A percentile compares a stretch with the other conserved stretches of the same genome.
phyloP scores from a whole-genome alignment of 371 early-diverging fungal species.

The Catenaria anguillulae region DNA sequence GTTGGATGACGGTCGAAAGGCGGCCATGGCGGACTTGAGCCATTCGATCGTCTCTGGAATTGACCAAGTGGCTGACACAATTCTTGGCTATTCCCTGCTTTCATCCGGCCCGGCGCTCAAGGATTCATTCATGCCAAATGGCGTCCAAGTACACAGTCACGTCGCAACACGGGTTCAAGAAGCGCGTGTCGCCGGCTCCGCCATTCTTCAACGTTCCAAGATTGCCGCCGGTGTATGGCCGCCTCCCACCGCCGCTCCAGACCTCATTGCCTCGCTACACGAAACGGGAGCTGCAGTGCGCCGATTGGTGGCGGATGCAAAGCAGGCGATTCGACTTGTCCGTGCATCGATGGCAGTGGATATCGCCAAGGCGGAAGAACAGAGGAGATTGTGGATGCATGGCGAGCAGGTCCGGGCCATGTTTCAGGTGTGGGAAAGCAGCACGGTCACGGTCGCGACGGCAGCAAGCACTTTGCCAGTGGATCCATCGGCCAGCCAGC shows the following conservation, averaged over 20 bases:
- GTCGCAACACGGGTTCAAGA: too few species aligned
- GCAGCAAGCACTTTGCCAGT: too few species aligned
- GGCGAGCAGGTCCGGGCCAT: slow-evolving; percentile 25
- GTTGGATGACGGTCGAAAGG: slow-evolving; percentile 16
- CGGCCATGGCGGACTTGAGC: slow-evolving; percentile 17
- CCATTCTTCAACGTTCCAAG: slow-evolving; percentile 12
- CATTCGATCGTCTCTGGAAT: slow-evolving; percentile 16
- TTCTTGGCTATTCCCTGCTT: slow-evolving; percentile 7
- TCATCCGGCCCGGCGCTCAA: background rate
- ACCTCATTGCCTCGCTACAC: slow-evolving; percentile 24
- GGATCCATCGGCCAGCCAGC: background rate
- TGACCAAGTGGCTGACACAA: slow-evolving; percentile 23
- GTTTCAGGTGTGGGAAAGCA: slow-evolving; percentile 26
- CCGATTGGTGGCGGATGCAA: slow-evolving; percentile 20
- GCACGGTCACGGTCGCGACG: too few species aligned
- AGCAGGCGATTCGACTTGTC: slow-evolving; percentile 13
- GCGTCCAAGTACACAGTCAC: too few species aligned
- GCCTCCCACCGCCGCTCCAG: slow-evolving; percentile 19
- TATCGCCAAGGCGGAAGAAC: slow-evolving; percentile 15
- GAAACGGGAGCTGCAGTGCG: slow-evolving; percentile 26
- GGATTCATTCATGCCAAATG: too few species aligned
- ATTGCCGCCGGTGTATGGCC: slow-evolving; percentile 25
- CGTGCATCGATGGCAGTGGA: slow-evolving; percentile 16
- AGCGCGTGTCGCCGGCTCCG: too few species aligned
- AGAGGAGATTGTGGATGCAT: slow-evolving; percentile 17